Evolutionary conservation across 805 yeast genomes (phyloP).

Genomic region (Gaillardinia entomophila): DNA sequence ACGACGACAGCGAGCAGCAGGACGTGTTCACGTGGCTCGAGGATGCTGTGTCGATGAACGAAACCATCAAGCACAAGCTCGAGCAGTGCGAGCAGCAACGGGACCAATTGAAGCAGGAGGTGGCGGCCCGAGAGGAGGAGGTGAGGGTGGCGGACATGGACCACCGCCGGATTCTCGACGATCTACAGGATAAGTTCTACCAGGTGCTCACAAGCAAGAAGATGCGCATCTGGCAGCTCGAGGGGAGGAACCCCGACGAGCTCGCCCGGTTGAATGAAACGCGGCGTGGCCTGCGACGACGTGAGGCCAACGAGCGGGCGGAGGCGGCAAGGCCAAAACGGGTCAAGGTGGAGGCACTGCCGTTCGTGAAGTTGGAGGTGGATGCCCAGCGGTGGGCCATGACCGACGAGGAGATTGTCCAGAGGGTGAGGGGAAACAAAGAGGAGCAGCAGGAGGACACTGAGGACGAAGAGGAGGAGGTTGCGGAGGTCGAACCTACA

Average conservation of each 20-base stretch:
- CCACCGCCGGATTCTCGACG: slow-evolving; percentile 2
- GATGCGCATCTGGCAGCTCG: slow-evolving; percentile 16
- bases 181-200: slow-evolving; percentile 4
- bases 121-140: slow-evolving; percentile 4
- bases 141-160: slow-evolving; percentile 4
- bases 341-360: no score
- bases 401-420: neutral
- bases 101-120: slow-evolving; percentile 1
- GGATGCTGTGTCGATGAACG: slow-evolving; percentile 10
- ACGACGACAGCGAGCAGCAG: slow-evolving; percentile 11
- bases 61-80: slow-evolving; percentile 3
- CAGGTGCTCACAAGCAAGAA: slow-evolving; percentile 7
- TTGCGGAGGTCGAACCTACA: no score
- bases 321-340: no score
- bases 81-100: slow-evolving; percentile 1
- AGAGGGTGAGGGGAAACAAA: slow-evolving; percentile 1
- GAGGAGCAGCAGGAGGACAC: slow-evolving; percentile 1
- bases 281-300: slow-evolving; percentile 2
- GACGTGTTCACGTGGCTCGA: slow-evolving; percentile 23
- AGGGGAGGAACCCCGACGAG: no score
- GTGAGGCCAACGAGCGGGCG: no score
- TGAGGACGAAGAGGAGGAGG: slow-evolving; percentile 5
- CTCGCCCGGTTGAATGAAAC: no score
- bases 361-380: neutral
- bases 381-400: neutral